Conservation (phyloP, 768 basidiomycete species). For the Tylopilus subfusipes region DNA sequence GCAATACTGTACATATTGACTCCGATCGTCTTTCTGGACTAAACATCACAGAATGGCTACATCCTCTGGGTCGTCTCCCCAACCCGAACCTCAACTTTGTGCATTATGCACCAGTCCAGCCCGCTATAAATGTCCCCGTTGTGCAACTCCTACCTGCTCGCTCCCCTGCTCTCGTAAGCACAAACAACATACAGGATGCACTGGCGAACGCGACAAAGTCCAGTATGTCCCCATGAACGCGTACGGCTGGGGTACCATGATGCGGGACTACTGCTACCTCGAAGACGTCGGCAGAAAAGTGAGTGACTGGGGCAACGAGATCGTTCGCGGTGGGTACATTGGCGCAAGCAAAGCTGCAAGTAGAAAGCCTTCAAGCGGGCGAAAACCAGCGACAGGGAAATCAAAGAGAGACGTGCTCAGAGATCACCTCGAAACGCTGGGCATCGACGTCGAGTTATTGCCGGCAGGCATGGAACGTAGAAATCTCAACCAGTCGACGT, state of each 20-base stretch:
- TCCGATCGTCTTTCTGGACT: not conserved
- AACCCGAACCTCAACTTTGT: constrained; percentile 38
- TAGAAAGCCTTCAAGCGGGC: constrained; percentile 20
- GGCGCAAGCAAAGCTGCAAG: constrained; percentile 15
- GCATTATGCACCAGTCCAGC: constrained; percentile 47
- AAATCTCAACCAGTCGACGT: constrained; percentile 75
- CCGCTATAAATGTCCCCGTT: constrained; percentile 80
- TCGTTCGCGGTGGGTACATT: constrained; percentile 56
- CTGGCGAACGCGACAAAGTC: constrained; percentile 69
- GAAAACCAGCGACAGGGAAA: constrained; percentile 33
- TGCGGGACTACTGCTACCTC: constrained; percentile 84
- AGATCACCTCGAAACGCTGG: constrained; percentile 60
- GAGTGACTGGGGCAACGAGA: constrained; percentile 69
- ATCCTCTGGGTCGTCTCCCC: constrained; percentile 12
- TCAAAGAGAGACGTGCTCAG: constrained; percentile 65
- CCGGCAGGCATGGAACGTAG: constrained; percentile 80
- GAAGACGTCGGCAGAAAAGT: constrained; percentile 79
- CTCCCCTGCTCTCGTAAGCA: constrained; percentile 64
- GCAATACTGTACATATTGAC: not conserved
- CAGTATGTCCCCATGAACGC: constrained; percentile 77
- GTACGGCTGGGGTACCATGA: constrained; percentile 83
- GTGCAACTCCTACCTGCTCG: constrained; percentile 70
- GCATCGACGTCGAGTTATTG: constrained; percentile 73
- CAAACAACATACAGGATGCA: constrained; percentile 59
- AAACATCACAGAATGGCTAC: constrained; percentile 9